Base-by-base conservation (phyloP, 192 early-diverging fungal genomes). In the Ambispora gerdemannii region DNA sequence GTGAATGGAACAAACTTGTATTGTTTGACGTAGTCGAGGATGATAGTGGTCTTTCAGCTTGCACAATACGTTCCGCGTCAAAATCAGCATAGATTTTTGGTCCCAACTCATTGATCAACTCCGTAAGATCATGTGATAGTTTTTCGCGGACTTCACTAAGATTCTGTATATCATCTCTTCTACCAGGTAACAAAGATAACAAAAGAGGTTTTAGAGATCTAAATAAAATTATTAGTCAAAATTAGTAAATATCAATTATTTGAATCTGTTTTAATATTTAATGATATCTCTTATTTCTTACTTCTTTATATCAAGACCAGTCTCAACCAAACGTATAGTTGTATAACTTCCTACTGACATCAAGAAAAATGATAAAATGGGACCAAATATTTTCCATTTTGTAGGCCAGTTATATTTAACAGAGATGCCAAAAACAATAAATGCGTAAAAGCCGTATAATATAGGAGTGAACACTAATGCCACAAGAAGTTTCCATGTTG, bases 401-500 rank as follows among this genome's bases (percentile, higher is more conserved):
- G 55, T 43, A 10, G 58, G 35, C 75, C 74, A 76, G 24, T 76
- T 55, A 8, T 76, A 60, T 31, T 69, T 68, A 33, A 81, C 59
- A 20, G 65, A 65, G 17, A 75, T 22, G 13, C 80, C 43, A 34
- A 92, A 82, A 15, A 88, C 84, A 24, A 93, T 64, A 31, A 90
- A 68, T 3, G 88, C 83, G 74, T 93, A 94, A 0, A 83, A 70
- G 2, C 83, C 84, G 73, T 94, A 94, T 24, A 92, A 80, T 7
- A 83, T 71, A 1, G 93, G 93, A 43, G 89, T 84, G 28, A 95
- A 81, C 1, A 85, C 92, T 27, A 91, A 75, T 25, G 84, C 87
- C 24, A 94, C 88, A 6, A 95, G 74, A 13, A 94, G 78, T 76
- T 98, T 98, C 97, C 95, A 98, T 4, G 97, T 97, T 0, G 92